Evolutionary conservation across 140 eudicot genomes (phyloP), one percentile per base, ranked within the genome.

Genomic region (Flaveria floridana): DNA sequence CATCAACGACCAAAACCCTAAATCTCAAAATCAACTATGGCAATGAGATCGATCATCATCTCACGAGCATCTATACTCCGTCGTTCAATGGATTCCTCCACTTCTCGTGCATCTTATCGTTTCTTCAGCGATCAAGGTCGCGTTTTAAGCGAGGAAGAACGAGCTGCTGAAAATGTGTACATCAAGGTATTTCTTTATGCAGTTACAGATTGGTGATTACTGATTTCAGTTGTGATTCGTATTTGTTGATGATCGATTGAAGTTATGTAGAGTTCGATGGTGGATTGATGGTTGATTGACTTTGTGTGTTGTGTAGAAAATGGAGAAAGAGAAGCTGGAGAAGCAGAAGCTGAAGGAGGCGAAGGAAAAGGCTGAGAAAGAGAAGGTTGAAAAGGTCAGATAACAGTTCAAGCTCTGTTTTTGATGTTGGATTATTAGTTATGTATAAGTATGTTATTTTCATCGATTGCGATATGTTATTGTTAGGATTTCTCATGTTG

Each of bases 121-220:
- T 78, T 82, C 65, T 85, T 83, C 81, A 89, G 94, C 79, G 94
- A 84, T 51, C 84, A 74, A 80, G 96, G 96, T 19, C 96, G 96
- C 13, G 34, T 89, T 18, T 72, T 89, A 66, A 76, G 87, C 34
- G 96, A 89, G 59, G 96, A 89, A 81, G 96, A 89, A 79, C 90
- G 90, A 42, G 96, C 96, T 64, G 82, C 85, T 59, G 96, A 89
- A 53, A 85, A 76, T 71, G 85, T 89, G 52, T 89, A 87, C 80
- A 85, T 89, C 83, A 87, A 76, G 92, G 96, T 88, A 65, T 70
- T 0, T 0, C 41, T 34, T 34, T 78, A 7, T 39, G 4, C 9
- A 0, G 16, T 18, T 21, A 9, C 34, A 28, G 11, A 1, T 59
- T 10, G 10, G 66, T 59, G 68, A 30, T 64, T 64, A 30, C 19